These are phyloP conservation scores for Novymonas esmeraldas DNA, from an alignment of 208 protist genomes.

Conservation along the genomic window DNA sequence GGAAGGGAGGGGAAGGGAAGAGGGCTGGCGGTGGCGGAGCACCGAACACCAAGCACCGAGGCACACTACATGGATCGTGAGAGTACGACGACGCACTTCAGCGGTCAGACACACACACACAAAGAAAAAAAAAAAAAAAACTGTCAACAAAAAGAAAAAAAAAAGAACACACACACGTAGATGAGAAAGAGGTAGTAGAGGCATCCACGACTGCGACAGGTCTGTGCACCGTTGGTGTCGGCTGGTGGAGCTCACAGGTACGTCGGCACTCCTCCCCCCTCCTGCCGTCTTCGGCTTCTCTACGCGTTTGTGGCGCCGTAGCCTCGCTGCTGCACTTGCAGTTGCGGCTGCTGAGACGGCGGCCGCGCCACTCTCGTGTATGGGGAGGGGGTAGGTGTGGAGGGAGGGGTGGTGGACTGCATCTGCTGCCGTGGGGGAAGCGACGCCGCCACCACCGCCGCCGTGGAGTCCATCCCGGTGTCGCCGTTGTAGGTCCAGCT, in stretches of 20 bases:
- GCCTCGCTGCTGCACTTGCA: constrained; percentile 3
- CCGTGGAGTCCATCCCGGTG: constrained; percentile 1
- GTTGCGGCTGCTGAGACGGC: background rate
- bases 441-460: background rate
- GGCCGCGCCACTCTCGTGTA: background rate
- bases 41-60: no score
- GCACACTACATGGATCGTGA: background rate
- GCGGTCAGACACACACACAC: background rate
- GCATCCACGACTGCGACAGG: background rate
- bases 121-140: background rate
- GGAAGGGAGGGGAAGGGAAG: no score
- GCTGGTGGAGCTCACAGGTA: no score
- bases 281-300: background rate
- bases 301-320: constrained; percentile 3
- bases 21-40: no score
- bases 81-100: background rate
- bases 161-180: background rate
- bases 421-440: constrained; percentile 9
- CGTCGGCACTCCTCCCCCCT: background rate
- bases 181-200: constrained; percentile 1
- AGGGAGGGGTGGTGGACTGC: no score
- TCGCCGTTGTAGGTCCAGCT: constrained; percentile 29
- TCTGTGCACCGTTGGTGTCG: no score
- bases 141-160: background rate
- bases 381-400: no score